Conservation (phyloP, 2,329 filamentous ascomycete species). For the Fusarium pseudoanthophilum region DNA sequence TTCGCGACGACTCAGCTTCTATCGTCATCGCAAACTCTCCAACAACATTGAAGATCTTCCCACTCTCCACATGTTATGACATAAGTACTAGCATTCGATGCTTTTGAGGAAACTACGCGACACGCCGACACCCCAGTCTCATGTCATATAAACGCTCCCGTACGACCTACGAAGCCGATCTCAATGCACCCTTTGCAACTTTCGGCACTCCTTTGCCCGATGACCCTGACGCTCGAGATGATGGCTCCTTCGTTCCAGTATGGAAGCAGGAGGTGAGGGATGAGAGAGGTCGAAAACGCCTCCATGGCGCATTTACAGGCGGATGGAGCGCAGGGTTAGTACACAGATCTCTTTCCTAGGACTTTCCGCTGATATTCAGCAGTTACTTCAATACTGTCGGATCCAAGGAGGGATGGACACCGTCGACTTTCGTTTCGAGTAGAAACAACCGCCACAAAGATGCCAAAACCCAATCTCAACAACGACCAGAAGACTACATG, state of each 20-base stretch:
- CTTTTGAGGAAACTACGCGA: constrained; percentile 11
- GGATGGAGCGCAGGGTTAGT: constrained; percentile 94
- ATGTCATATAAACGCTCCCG: constrained; percentile 87
- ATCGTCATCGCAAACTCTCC: constrained; percentile 8
- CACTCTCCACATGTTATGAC: neutral
- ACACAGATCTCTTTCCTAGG: neutral
- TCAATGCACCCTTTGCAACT: constrained; percentile 77
- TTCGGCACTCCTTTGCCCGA: constrained; percentile 89
- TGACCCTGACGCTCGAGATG: constrained; percentile 81
- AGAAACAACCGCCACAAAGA: constrained; percentile 80
- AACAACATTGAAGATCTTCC: neutral
- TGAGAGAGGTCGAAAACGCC: constrained; percentile 86
- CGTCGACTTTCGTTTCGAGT: constrained; percentile 91
- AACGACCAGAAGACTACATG: constrained; percentile 91
- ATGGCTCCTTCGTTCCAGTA: constrained; percentile 91
- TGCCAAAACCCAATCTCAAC: constrained; percentile 64
- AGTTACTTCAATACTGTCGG: constrained; percentile 98
- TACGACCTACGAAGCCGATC: constrained; percentile 80
- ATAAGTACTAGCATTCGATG: constrained; percentile 15
- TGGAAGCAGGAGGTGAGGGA: constrained; percentile 99
- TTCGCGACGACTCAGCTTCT: constrained; percentile 18
- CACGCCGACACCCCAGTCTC: constrained; percentile 32
- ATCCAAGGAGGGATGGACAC: constrained; percentile 97
- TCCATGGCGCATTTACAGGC: constrained; percentile 96
- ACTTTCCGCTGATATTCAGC: constrained; percentile 20